Conservation (phyloP, 2,329 filamentous ascomycete species). For the Colletotrichum paranaense region DNA sequence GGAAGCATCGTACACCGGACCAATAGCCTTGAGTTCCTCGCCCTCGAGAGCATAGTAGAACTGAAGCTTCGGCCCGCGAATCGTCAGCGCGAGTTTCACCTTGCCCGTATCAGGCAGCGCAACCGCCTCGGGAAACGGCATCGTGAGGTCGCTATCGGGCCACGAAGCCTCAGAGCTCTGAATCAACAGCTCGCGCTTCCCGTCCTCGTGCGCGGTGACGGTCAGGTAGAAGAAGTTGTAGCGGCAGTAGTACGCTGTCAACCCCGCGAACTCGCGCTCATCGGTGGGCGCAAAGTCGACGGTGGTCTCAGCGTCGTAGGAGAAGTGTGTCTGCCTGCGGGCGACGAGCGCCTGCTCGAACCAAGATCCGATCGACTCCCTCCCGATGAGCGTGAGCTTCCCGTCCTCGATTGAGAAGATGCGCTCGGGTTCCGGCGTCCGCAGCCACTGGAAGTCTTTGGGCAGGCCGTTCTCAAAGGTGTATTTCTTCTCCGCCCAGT, state of each 20-base stretch:
- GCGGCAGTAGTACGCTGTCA: constrained; percentile 72
- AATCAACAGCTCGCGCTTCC: constrained; percentile 67
- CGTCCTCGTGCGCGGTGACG: constrained; percentile 66
- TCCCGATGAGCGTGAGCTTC: constrained; percentile 59
- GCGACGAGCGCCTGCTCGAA: constrained; percentile 69
- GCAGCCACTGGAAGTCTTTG: constrained; percentile 68
- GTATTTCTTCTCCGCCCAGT: constrained; percentile 63
- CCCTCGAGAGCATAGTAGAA: constrained; percentile 67
- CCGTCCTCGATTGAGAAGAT: constrained; percentile 56
- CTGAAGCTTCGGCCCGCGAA: constrained; percentile 64
- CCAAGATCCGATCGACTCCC: constrained; percentile 67
- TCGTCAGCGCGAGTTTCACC: constrained; percentile 61
- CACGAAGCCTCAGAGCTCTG: constrained; percentile 67
- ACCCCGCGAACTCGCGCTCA: constrained; percentile 70
- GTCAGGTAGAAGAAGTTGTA: constrained; percentile 75
- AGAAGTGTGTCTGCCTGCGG: constrained; percentile 68
- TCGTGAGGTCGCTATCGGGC: constrained; percentile 60
- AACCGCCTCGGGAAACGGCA: constrained; percentile 56
- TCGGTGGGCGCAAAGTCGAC: constrained; percentile 65
- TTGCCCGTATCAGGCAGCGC: constrained; percentile 65
- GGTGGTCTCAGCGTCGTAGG: constrained; percentile 68
- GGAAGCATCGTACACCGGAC: constrained; percentile 67
- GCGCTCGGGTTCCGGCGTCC: constrained; percentile 65
- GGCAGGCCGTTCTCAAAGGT: constrained; percentile 58
- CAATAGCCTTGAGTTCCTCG: constrained; percentile 58